Conservation (phyloP, 2,329 filamentous ascomycete genomes). For the Metarhizium sp. region DNA sequence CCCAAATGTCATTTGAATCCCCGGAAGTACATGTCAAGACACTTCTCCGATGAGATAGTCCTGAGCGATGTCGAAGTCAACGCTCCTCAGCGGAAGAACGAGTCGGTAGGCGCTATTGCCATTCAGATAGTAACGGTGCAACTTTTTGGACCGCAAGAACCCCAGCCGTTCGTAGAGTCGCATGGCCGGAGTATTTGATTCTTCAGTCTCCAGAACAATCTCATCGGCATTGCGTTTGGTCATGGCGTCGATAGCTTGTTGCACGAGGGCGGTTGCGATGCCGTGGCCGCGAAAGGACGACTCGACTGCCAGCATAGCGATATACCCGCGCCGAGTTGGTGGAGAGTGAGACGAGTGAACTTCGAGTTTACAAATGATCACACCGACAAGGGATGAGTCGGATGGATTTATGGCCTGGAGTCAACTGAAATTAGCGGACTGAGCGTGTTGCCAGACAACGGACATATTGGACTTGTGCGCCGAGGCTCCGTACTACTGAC, state of each 20-base stretch:
- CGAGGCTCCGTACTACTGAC: conserved; percentile 31
- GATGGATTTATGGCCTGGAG: conserved; percentile 48
- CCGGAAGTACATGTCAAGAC: conserved; percentile 1
- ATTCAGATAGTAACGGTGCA: conserved; percentile 94
- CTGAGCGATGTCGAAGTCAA: conserved; percentile 29
- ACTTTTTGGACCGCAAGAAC: conserved; percentile 82
- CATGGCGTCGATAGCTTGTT: conserved; percentile 88
- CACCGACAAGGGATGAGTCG: conserved; percentile 64
- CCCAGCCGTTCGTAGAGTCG: conserved; percentile 88
- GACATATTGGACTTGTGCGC: background rate
- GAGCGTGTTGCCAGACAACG: background rate
- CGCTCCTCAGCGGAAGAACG: conserved; percentile 64
- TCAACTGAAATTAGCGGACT: background rate
- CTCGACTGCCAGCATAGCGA: conserved; percentile 94
- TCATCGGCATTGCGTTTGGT: conserved; percentile 75
- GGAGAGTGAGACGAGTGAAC: conserved; percentile 74
- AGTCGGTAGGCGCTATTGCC: conserved; percentile 90
- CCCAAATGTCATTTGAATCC: background rate
- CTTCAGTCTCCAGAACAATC: conserved; percentile 92
- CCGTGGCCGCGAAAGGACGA: conserved; percentile 72
- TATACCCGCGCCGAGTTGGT: conserved; percentile 74
- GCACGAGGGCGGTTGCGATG: conserved; percentile 83
- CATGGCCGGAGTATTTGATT: conserved; percentile 82
- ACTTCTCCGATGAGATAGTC: conserved; percentile 26
- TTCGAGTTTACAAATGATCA: conserved; percentile 92